Evolutionary conservation across 306 rosid species (phyloP).

Genomic region (Cicer yamashitae): DNA sequence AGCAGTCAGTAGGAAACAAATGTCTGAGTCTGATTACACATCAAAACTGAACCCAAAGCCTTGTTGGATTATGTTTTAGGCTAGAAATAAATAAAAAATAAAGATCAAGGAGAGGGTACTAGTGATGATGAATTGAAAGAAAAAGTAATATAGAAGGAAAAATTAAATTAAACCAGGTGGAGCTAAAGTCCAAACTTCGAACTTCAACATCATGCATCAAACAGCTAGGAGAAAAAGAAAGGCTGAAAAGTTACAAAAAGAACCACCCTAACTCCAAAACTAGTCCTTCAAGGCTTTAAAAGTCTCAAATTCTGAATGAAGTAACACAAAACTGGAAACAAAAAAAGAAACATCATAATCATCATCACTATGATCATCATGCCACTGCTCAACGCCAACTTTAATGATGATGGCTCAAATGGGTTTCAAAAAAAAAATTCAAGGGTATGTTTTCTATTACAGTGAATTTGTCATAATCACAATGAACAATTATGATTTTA

Average conservation of each 20-base stretch:
- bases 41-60: conserved; percentile 38
- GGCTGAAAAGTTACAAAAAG: conserved; percentile 64
- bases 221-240: conserved; percentile 47
- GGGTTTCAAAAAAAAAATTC: too few relatives aligned
- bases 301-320: conserved; percentile 53
- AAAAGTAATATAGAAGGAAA: background rate
- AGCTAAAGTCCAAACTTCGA: conserved; percentile 63
- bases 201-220: conserved; percentile 67
- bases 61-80: conserved; percentile 50
- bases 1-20: conserved; percentile 47
- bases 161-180: conserved; percentile 5
- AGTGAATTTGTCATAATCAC: too few relatives aligned
- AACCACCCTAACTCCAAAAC: conserved; percentile 55
- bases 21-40: conserved; percentile 42
- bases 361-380: conserved; percentile 35
- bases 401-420: conserved; percentile 43
- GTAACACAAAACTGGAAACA: conserved; percentile 50
- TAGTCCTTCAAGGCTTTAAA: conserved; percentile 48
- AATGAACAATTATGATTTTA: too few relatives aligned
- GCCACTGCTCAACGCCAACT: conserved; percentile 42
- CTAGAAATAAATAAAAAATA: background rate
- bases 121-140: conserved; percentile 2
- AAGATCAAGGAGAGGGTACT: conserved; percentile 1
- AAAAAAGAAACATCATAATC: conserved; percentile 20
- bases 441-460: too few relatives aligned